Evolutionary conservation across 768 basidiomycete species (phyloP), one percentile per base, ranked within the genome.

Genomic region (Lanmaoa pseudosensibilis): DNA sequence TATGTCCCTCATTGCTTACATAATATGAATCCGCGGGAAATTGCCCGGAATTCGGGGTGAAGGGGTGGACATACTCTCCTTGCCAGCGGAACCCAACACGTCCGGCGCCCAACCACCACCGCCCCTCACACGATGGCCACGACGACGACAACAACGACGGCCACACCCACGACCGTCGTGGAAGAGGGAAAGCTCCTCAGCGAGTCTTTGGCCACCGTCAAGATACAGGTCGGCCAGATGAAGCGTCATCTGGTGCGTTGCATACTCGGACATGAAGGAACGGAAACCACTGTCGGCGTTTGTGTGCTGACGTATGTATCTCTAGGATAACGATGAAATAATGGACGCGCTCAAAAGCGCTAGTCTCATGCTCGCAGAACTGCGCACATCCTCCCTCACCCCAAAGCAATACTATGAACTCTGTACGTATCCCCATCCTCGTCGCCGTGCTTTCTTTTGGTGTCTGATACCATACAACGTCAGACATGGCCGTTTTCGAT

Each of bases 361-460:
- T 2, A 97, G 94, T 68, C 82, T 94, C 55, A 98, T 98, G 96
- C 85, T 99, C 49, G 92, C 94, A 12, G 97, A 98, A 69, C 80
- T 98, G 23, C 83, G 97, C 54, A 98, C 96, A 0, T 94, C 91
- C 2, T 92, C 92, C 11, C 80, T 98, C 61, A 90, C 91, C 2
- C 92, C 94, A 12, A 99, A 99, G 69, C 94, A 98, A 69, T 99
- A 99, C 74, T 98, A 98, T 71, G 97, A 98, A 77, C 86, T 98
- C 36, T 98, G 94, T 96, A 58, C 62, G 87, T 63, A 16, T 19
- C 27, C 32, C 37, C 38, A 25, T 34, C 37, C 15, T 5, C 2
- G 7, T 12, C 19, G 19, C 10, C 47, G 13, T 34, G n/a, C 18
- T 34, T 13, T 16, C 4, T 19, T 9, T 15, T n/a, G 1, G 9